Percentiles rank a stretch among this genome's conserved stretches.
Conservation (phyloP, 495 filamentous ascomycete genomes). For the Daldinia vernicosa region DNA sequence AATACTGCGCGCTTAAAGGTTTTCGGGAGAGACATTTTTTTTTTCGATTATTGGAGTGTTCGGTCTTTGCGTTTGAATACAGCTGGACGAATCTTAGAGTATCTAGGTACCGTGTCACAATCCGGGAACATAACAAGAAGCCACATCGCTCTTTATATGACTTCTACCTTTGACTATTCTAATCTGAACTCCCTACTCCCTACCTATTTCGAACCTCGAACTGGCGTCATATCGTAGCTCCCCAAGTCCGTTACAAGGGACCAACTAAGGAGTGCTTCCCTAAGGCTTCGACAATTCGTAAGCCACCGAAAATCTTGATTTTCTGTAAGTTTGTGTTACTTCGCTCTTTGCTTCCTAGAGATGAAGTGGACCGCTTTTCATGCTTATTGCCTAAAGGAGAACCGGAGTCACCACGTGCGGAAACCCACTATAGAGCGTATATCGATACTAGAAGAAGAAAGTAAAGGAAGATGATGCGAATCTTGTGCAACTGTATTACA, state of each 20-base stretch:
- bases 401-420: not conserved
- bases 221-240: not conserved
- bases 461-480: not conserved
- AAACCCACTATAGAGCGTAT: not conserved
- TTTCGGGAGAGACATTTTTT: constrained; percentile 11
- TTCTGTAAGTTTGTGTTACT: not conserved
- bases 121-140: not conserved
- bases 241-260: not conserved
- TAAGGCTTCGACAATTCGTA: not conserved
- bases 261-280: not conserved
- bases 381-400: not conserved
- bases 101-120: not conserved
- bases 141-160: not conserved
- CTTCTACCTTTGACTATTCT: not conserved
- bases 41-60: not conserved
- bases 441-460: not conserved
- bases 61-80: not conserved
- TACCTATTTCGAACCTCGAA: not conserved
- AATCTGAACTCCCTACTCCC: not conserved
- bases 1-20: constrained; percentile 8
- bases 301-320: not conserved
- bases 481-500: not conserved
- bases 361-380: not conserved
- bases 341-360: not conserved
- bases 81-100: not conserved